Conservation (phyloP, 169 alveolate genomes). For the Plasmodium cynomolgi region DNA sequence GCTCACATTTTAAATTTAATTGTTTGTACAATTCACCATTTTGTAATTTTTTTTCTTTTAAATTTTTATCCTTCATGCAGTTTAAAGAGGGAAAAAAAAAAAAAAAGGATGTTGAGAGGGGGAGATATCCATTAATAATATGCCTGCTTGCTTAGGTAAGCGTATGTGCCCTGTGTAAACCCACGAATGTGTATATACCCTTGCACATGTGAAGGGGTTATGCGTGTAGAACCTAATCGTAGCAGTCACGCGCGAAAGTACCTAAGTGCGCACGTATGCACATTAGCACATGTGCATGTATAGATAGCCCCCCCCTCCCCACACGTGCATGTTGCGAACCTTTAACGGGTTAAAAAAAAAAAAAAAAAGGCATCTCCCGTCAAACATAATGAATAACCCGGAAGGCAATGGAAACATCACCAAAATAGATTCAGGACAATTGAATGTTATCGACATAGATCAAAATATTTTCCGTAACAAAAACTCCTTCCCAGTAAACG, state of each 20-base stretch:
- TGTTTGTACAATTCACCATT: not conserved
- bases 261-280: not conserved
- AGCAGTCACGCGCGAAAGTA: not conserved
- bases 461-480: constrained; percentile 35
- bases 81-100: not conserved
- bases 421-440: constrained; percentile 38
- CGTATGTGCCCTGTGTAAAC: not conserved
- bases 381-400: constrained; percentile 33
- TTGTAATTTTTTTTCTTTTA: not conserved
- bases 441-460: constrained; percentile 52
- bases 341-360: not conserved
- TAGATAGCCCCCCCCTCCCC: not conserved
- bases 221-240: not conserved
- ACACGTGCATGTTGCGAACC: not conserved
- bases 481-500: constrained; percentile 46
- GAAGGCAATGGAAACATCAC: constrained; percentile 11
- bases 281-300: not conserved
- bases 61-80: not conserved
- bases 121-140: not conserved
- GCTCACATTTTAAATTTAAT: not conserved
- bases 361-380: not conserved
- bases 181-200: not conserved
- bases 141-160: not conserved
- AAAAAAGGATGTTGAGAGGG: constrained; percentile 1
- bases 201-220: not conserved